phyloP scores from a whole-genome alignment of 116 monocot species.

The Papilionanthe hybrid region DNA sequence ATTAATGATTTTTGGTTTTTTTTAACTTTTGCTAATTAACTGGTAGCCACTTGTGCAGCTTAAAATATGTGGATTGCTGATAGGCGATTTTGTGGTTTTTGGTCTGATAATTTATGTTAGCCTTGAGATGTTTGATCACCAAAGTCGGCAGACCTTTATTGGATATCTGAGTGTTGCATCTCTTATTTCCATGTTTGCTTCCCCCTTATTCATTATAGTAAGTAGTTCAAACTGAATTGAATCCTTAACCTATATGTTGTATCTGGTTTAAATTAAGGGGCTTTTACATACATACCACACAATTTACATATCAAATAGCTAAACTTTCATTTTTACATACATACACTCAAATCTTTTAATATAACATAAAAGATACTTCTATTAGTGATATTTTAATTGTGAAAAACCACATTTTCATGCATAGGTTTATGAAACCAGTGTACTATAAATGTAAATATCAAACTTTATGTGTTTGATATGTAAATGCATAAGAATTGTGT shows the following conservation, averaged over 20 bases:
- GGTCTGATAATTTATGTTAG: conserved; percentile 50
- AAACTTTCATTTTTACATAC: no score
- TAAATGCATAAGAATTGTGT: not conserved
- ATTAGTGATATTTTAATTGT: no score
- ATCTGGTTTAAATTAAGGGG: no score
- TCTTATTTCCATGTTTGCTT: conserved; percentile 95
- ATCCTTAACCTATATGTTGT: no score
- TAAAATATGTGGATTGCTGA: conserved; percentile 54
- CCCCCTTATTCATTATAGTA: conserved; percentile 89
- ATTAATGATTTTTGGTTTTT: not conserved
- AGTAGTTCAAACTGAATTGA: conserved; percentile 13
- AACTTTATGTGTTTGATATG: no score
- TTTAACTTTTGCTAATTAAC: not conserved
- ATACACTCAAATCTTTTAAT: no score
- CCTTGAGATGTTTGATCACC: conserved; percentile 41
- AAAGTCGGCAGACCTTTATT: conserved; percentile 52
- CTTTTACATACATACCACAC: no score
- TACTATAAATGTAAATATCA: no score
- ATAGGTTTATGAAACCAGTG: no score
- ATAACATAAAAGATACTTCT: no score
- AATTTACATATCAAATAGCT: no score
- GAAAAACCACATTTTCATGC: no score
- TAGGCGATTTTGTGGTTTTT: conserved; percentile 41
- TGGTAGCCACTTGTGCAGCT: conserved; percentile 36
- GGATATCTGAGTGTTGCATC: conserved; percentile 85